phyloP scores from a whole-genome alignment of 1,139 yeast species.

The Blastobotrys apis region DNA sequence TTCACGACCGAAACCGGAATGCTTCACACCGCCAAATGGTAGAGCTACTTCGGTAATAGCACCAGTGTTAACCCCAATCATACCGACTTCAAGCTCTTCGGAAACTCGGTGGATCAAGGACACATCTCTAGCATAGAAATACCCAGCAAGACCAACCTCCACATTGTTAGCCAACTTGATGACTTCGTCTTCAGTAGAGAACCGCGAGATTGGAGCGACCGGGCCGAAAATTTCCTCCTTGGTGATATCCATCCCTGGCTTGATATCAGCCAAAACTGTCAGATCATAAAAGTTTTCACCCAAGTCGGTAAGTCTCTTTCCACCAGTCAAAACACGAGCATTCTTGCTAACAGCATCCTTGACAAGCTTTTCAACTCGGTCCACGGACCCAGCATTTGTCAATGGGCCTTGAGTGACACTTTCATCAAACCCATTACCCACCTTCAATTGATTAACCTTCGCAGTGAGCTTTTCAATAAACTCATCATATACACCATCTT shows the following conservation, averaged over 20 bases:
- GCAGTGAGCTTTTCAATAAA: constrained; percentile 50
- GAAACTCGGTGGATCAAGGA: constrained; percentile 60
- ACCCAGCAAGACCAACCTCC: constrained; percentile 72
- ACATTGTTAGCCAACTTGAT: constrained; percentile 63
- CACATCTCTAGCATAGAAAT: constrained; percentile 66
- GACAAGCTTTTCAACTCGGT: constrained; percentile 67
- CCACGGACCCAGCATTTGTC: constrained; percentile 61
- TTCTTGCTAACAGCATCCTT: constrained; percentile 72
- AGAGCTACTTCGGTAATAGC: constrained; percentile 63
- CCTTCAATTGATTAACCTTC: constrained; percentile 48
- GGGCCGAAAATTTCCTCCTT: constrained; percentile 90
- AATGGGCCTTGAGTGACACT: constrained; percentile 78
- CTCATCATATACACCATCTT: constrained; percentile 55
- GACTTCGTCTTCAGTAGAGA: constrained; percentile 65
- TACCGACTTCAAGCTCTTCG: constrained; percentile 72
- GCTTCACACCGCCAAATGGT: constrained; percentile 80
- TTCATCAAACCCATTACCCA: constrained; percentile 72
- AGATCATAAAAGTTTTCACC: constrained; percentile 77
- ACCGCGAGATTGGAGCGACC: constrained; percentile 63
- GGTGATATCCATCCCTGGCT: constrained; percentile 57
- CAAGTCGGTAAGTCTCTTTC: constrained; percentile 58
- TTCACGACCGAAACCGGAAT: constrained; percentile 80
- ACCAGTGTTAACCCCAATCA: constrained; percentile 79
- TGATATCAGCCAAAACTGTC: constrained; percentile 64
- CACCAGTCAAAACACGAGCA: constrained; percentile 61